Percentiles rank a stretch among this genome's conserved stretches.
Evolutionary conservation across 208 protist genomes (phyloP).

Genomic region (Trypanosoma mega): DNA sequence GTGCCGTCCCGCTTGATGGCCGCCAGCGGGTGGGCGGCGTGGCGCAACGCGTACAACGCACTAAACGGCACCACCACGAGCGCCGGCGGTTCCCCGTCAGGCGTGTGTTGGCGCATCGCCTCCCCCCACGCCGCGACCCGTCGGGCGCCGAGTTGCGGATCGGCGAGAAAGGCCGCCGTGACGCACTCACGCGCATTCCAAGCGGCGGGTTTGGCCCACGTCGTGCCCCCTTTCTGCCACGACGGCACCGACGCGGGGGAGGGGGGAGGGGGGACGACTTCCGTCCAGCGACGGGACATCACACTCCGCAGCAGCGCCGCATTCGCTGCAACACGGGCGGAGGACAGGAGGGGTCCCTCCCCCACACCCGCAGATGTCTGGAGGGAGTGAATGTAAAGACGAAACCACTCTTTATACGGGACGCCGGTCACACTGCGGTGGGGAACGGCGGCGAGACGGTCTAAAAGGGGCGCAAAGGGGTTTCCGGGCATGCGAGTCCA

Average conservation of each 20-base stretch:
- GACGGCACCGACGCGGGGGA: neutral
- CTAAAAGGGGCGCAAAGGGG: conserved; percentile 28
- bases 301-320: conserved; percentile 58
- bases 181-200: conserved; percentile 13
- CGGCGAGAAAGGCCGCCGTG: conserved; percentile 42
- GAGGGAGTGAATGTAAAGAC: conserved; percentile 48
- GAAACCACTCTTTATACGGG: conserved; percentile 70
- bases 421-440: conserved; percentile 65
- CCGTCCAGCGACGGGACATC: conserved; percentile 52
- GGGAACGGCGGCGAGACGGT: conserved; percentile 36
- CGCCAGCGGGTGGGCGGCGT: conserved; percentile 39
- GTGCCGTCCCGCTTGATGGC: neutral
- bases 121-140: conserved; percentile 42
- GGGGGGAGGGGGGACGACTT: conserved; percentile 30
- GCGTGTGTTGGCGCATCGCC: conserved; percentile 26
- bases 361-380: conserved; percentile 14
- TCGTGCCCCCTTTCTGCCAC: too few relatives aligned
- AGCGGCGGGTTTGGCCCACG: too few relatives aligned
- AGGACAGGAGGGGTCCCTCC: neutral
- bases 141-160: conserved; percentile 59
- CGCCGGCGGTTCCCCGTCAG: neutral
- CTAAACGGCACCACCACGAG: conserved; percentile 48
- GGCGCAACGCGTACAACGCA: conserved; percentile 50
- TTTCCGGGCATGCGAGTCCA: conserved; percentile 10
- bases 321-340: conserved; percentile 31